These are phyloP conservation scores for Prunus fruticosa DNA, from an alignment of 306 rosid genomes.

Conservation along the genomic window DNA sequence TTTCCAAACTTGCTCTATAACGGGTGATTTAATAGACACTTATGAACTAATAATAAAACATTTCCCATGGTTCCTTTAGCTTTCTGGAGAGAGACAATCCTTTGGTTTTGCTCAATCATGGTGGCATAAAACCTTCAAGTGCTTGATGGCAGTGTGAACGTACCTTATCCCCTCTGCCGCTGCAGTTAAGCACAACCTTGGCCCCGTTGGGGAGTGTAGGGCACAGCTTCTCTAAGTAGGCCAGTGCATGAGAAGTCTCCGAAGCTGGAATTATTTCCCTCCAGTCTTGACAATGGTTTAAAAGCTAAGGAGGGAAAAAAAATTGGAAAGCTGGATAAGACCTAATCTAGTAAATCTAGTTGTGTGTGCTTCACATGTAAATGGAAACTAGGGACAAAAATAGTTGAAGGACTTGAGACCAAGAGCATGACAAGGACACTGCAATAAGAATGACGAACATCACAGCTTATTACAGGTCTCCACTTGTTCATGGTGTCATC, in stretches of 20 bases:
- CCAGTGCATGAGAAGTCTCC: constrained; percentile 97
- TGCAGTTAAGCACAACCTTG: constrained; percentile 81
- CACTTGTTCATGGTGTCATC: not conserved
- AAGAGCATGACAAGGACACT: not conserved
- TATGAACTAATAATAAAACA: not conserved
- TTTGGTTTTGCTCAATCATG: not conserved
- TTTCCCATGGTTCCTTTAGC: not conserved
- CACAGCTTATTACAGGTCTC: not conserved
- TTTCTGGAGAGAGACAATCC: not conserved
- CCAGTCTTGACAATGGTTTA: constrained; percentile 72
- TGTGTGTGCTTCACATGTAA: not conserved
- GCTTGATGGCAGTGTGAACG: constrained; percentile 89
- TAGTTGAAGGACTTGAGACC: not conserved
- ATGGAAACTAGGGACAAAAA: not conserved
- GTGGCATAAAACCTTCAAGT: constrained; percentile 52
- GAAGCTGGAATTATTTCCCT: constrained; percentile 96
- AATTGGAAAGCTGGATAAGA: not conserved
- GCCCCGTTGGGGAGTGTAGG: constrained; percentile 71
- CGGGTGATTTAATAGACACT: not conserved
- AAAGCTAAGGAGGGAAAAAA: constrained; percentile 48
- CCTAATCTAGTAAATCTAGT: not conserved
- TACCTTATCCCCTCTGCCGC: constrained; percentile 98
- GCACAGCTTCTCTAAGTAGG: constrained; percentile 77
- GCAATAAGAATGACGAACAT: not conserved
- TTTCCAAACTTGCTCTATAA: not conserved